A percentile compares a stretch with the other conserved stretches of the same genome.
phyloP scores from a whole-genome alignment of 1,284 basidiomycete species.

The Malassezia sympodialis region DNA sequence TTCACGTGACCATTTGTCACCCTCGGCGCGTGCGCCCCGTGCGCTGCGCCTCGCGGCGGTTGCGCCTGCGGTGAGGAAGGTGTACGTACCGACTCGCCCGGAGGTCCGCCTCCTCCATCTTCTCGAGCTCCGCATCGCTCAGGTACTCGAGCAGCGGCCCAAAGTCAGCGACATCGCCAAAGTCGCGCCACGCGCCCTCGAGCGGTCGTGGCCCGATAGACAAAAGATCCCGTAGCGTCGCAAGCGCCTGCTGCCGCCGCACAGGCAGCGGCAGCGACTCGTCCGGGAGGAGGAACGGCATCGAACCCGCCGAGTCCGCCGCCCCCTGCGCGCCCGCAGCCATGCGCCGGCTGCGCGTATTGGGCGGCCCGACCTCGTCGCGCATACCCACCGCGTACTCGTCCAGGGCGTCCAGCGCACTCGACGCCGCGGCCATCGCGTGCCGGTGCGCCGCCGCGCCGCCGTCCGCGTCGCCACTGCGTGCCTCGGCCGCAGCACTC shows the following conservation, averaged over 20 bases:
- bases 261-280: slow-evolving; percentile 13
- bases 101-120: slow-evolving; percentile 33
- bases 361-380: slow-evolving; percentile 12
- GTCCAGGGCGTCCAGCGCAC: slow-evolving; percentile 17
- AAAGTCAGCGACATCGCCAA: slow-evolving; percentile 82
- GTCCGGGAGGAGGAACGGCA: slow-evolving; percentile 53
- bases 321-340: background rate
- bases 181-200: slow-evolving; percentile 85
- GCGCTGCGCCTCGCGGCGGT: slow-evolving; percentile 28
- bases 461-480: slow-evolving; percentile 33
- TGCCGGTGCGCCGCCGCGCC: slow-evolving; percentile 42
- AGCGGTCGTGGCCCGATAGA: slow-evolving; percentile 63
- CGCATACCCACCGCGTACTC: background rate
- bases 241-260: slow-evolving; percentile 42
- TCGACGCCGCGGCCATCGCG: slow-evolving; percentile 10
- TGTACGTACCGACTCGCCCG: slow-evolving; percentile 23
- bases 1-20: slow-evolving; percentile 12
- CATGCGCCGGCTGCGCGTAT: slow-evolving; percentile 15
- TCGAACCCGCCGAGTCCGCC: background rate
- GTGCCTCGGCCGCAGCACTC: background rate
- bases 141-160: slow-evolving; percentile 78
- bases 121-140: slow-evolving; percentile 79
- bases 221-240: slow-evolving; percentile 30
- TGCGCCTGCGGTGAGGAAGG: slow-evolving; percentile 17
- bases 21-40: slow-evolving; percentile 10